A percentile compares a stretch with the other conserved stretches of the same genome.
These are phyloP conservation scores for Trichoderma gracile DNA, from an alignment of 2,329 filamentous ascomycete genomes.

Conservation along the genomic window DNA sequence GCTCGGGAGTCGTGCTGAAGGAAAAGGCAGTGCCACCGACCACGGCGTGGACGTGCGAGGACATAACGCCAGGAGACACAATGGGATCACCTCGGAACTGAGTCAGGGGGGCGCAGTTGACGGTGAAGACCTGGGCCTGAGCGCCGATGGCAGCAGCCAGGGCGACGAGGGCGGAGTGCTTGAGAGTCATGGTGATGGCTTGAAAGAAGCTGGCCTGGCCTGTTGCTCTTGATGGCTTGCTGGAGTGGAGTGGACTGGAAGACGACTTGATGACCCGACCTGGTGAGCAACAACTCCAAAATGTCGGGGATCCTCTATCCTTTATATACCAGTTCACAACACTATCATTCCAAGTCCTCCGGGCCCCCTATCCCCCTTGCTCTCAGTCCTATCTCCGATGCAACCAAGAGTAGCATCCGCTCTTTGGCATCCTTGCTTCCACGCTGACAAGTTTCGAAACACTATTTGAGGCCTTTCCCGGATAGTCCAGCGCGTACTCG, in stretches of 20 bases:
- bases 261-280: conserved; percentile 10
- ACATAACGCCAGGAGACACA: conserved; percentile 53
- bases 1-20: conserved; percentile 53
- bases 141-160: conserved; percentile 13
- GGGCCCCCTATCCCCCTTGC: not conserved
- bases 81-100: conserved; percentile 60
- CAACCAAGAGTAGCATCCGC: not conserved
- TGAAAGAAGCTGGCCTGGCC: not conserved
- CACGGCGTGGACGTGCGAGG: conserved; percentile 61
- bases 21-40: conserved; percentile 64
- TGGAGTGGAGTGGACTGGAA: conserved; percentile 1
- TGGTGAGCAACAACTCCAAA: conserved; percentile 2
- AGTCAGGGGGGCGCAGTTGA: conserved; percentile 34
- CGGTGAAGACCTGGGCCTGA: conserved; percentile 33
- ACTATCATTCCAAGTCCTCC: not conserved
- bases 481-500: not conserved
- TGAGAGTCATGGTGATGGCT: conserved; percentile 19
- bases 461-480: not conserved
- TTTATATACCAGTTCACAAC: conserved; percentile 15
- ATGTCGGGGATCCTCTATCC: not conserved
- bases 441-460: conserved; percentile 15
- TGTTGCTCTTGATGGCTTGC: not conserved
- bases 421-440: not conserved
- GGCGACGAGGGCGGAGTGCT: conserved; percentile 12
- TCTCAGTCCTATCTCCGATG: conserved; percentile 1